Evolutionary conservation across 306 rosid species (phyloP), one percentile per base, ranked within the genome.

Genomic region (Vicia villosa): DNA sequence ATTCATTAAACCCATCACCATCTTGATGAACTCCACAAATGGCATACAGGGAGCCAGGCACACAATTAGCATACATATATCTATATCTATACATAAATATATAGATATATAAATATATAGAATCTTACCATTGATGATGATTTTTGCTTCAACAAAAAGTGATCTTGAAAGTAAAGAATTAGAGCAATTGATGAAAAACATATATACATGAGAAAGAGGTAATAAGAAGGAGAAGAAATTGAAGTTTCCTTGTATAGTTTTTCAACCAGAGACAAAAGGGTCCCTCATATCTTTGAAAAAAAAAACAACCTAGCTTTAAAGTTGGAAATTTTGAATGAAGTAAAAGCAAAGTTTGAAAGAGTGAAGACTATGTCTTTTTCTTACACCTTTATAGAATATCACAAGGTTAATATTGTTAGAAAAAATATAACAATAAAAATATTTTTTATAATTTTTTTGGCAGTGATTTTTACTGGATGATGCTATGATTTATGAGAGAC

Each of bases 1-100:
- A 79, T 79, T 56, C 66, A 51, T 12, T 21, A 59, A 79, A 59
- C 54, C 19, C 63, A 79, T 74, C 76, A 21, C 22, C 24, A 5
- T 22, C 10, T 0, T 37, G 63, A 52, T 74, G 63, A 11, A 45
- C 68, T 73, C 76, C 54, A 47, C 74, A 79, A 73, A 79, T 79
- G 83, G 83, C 83, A 79, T 79, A 73, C 83, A 74, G 79, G 83
- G 79, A 79, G 83, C 83, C 83, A 79, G 83, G 83, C 83, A 79
- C 72, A 45, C 69, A 43, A 46, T 12, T 5, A 60, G 50, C 14
- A 49, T 49, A 32, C 8, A 43, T 46, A 40, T 21, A 21, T 54
- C 34, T 54, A 22, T 4, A 52, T 21, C 16, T 19, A 21, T 54
- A 54, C 16, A 10, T 20, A 51, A 1, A 11, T 52, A 32, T 32